These are phyloP conservation scores for Epicoccum sorghinum DNA, from an alignment of 2,329 filamentous ascomycete species.

Conservation along the genomic window DNA sequence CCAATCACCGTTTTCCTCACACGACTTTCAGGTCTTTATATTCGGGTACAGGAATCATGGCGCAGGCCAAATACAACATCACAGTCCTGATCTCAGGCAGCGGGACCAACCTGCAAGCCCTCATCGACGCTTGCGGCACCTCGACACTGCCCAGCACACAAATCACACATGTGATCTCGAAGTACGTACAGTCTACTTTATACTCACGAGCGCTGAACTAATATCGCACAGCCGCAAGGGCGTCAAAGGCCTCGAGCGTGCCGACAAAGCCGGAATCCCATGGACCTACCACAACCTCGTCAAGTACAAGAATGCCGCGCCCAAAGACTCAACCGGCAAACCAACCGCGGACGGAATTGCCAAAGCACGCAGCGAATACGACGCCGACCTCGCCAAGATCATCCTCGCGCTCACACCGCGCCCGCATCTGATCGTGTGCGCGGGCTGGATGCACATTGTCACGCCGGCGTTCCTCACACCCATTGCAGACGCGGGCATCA, in stretches of 20 bases:
- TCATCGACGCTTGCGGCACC: constrained; percentile 66
- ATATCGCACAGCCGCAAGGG: constrained; percentile 52
- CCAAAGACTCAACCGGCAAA: constrained; percentile 26
- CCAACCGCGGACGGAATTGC: constrained; percentile 48
- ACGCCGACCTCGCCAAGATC: constrained; percentile 73
- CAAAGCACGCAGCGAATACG: constrained; percentile 70
- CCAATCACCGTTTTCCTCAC: neutral
- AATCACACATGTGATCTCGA: constrained; percentile 68
- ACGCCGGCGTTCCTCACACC: constrained; percentile 72
- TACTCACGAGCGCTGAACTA: neutral
- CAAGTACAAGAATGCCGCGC: constrained; percentile 69
- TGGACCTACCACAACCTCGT: constrained; percentile 83
- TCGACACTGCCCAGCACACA: constrained; percentile 57
- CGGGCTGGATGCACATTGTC: constrained; percentile 86
- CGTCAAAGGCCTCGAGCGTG: constrained; percentile 69
- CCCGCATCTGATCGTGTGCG: constrained; percentile 79
- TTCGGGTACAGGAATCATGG: constrained; percentile 18
- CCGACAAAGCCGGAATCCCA: constrained; percentile 66
- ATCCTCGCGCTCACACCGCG: constrained; percentile 62
- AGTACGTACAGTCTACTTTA: constrained; percentile 25
- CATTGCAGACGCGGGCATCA: constrained; percentile 65
- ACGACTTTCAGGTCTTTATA: neutral
- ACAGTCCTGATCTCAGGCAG: constrained; percentile 67
- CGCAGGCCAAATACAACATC: constrained; percentile 54
- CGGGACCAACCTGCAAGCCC: constrained; percentile 79